Evolutionary conservation across 257 asterid genomes (phyloP), one percentile per base, ranked within the genome.

Genomic region (Lantana camara): DNA sequence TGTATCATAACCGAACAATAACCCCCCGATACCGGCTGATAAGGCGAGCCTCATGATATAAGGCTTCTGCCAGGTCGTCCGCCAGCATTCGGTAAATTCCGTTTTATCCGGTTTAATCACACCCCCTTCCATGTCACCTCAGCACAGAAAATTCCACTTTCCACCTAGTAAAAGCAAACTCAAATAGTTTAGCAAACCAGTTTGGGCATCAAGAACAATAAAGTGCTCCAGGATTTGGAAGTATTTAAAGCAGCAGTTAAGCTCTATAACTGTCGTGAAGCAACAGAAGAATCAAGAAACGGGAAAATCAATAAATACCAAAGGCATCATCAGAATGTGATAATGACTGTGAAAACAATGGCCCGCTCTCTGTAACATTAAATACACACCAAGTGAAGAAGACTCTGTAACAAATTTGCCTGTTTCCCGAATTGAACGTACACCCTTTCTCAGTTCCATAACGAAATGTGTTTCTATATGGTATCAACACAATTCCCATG

Each of bases 21-120:
- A 83, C 17, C 96, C 96, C 19, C 96, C 96, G 12, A 89, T 83
- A 57, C 95, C 96, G 22, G 96, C 96, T 1, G 95, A 82, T 19
- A 89, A 77, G 54, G 96, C 95, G 35, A 89, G 90, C 19, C 90
- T 76, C 92, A 86, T 80, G 49, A 89, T 83, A 61, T 89, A 89
- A 38, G 96, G 96, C 0, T 71, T 82, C 53, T 68, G 22, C 88
- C 84, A 83, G 19, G 73, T 73, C 0, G 89, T 82, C 40, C 77
- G 71, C 95, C 96, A 83, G 66, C 91, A 86, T 64, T 84, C 94
- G 5, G 90, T 80, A 75, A 82, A 84, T 6, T 83, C 90, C 8
- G 90, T 80, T 69, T 75, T 84, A 54, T 80, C 86, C 3, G 83
- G 84, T 63, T 76, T 76, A 5, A 53, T 70, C 41, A 77, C 73